phyloP scores from a whole-genome alignment of 1,284 basidiomycete genomes.

The Cystobasidium slooffiae region DNA sequence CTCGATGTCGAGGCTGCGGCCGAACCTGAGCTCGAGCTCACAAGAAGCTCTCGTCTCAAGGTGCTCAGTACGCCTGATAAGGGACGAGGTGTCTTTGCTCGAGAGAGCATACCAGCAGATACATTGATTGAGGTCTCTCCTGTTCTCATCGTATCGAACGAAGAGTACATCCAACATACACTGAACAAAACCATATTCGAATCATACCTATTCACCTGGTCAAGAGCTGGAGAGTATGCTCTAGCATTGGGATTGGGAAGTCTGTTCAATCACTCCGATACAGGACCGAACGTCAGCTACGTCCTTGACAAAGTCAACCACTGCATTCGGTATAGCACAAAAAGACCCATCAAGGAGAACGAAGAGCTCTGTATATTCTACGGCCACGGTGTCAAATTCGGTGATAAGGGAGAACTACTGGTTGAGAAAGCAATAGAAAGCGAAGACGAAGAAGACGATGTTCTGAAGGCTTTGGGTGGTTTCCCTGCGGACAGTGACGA shows the following conservation, averaged over 20 bases:
- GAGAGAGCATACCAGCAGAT: conserved; percentile 65
- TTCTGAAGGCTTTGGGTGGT: conserved; percentile 41
- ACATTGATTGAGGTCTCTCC: conserved; percentile 81
- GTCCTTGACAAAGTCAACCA: conserved; percentile 61
- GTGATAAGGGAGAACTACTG: background rate
- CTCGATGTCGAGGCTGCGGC: background rate
- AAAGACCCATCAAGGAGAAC: conserved; percentile 62
- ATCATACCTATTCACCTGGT: conserved; percentile 84
- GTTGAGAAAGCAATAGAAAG: conserved; percentile 1
- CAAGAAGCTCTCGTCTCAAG: conserved; percentile 4
- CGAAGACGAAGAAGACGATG: conserved; percentile 20
- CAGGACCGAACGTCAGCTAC: conserved; percentile 72
- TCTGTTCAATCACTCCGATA: conserved; percentile 74
- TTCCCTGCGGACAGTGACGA: conserved; percentile 40
- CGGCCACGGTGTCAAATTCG: conserved; percentile 59
- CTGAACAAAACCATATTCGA: conserved; percentile 70
- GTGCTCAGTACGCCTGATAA: conserved; percentile 38
- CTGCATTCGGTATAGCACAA: conserved; percentile 70
- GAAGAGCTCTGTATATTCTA: conserved; percentile 83
- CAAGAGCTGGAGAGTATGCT: conserved; percentile 73
- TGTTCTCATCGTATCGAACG: conserved; percentile 73
- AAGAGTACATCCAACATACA: conserved; percentile 65
- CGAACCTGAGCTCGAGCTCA: conserved; percentile 8
- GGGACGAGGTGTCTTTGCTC: conserved; percentile 59
- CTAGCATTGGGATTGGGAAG: conserved; percentile 83